Evolutionary conservation across 805 yeast species (phyloP), one percentile per base, ranked within the genome.

Genomic region (Candida parachauliodes): DNA sequence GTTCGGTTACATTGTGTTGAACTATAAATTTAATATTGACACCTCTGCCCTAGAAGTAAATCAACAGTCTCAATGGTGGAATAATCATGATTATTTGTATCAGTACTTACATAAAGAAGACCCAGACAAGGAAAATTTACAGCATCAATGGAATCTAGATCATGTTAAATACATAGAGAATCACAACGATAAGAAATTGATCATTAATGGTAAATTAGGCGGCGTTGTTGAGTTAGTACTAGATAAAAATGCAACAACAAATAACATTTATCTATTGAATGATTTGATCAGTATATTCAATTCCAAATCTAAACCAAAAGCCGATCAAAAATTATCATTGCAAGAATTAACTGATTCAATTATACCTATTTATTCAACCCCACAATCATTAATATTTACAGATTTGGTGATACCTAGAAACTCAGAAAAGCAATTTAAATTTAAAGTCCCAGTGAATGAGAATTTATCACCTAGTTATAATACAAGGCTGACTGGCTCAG

Each of bases 401-500:
- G 61, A 66, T 39, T 39, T 60, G 3, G 28, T 34, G 2, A 41
- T 65, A 7, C 39, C 38, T 6, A 52, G 54, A 12, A 42, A 42
- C 2, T 41, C 50, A 1, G 23, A 46, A 1, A 50, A 49, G 33
- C 25, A 43, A 3, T 60, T 52, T 43, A 44, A 37, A 12, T 35
- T 66, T 7, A 51, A 43, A 28, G 48, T 63, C 38, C 59, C 57
- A 1, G 39, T 54, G 2, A 36, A 42, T n/a, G 35, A 38, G 6
- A 45, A 46, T 11, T 44, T 59, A 22, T 71, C 74, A 6, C 74
- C 74, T 0, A 55, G 65, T 10, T 68, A 68, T 47, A 68, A 68
- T 44, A 46, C 65, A 6, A 49, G 52, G 11, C 69, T 64, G 71
- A 62, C 72, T 0, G 69, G 70, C 0, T 49, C 59, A 1, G 52